Evolutionary conservation across 2,329 filamentous ascomycete species (phyloP).

Genomic region (Daldinia sp.): DNA sequence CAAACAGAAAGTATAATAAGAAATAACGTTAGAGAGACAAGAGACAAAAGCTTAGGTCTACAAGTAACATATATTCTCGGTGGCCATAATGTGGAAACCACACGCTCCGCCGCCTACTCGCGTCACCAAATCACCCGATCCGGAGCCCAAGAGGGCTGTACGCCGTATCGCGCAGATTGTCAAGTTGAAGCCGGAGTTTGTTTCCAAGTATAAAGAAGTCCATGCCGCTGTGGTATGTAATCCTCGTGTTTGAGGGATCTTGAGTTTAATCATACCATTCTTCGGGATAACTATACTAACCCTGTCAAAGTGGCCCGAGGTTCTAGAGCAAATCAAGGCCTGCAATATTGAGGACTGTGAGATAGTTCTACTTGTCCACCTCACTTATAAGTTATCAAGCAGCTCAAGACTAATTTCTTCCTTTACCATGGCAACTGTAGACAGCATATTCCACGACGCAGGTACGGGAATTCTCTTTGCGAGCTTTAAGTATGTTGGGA

Average conservation of each 20-base stretch:
- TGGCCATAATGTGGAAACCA: slow-evolving; percentile 33
- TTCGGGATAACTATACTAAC: not conserved
- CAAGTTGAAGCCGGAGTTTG: slow-evolving; percentile 74
- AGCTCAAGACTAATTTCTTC: not conserved
- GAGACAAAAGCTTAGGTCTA: not conserved
- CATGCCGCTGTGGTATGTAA: slow-evolving; percentile 69
- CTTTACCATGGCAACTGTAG: slow-evolving; percentile 54
- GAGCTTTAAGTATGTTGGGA: slow-evolving; percentile 82
- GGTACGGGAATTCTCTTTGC: slow-evolving; percentile 75
- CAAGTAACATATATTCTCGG: not conserved
- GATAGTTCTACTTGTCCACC: slow-evolving; percentile 37
- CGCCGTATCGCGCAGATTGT: slow-evolving; percentile 78
- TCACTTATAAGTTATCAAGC: not conserved
- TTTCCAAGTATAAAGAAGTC: slow-evolving; percentile 78
- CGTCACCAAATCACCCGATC: slow-evolving; percentile 38
- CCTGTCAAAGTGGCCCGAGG: slow-evolving; percentile 72
- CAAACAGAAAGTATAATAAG: not conserved
- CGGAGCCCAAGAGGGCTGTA: slow-evolving; percentile 54
- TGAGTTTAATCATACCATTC: not conserved
- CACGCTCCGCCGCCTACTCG: slow-evolving; percentile 31
- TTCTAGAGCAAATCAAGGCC: slow-evolving; percentile 79
- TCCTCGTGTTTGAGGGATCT: not conserved
- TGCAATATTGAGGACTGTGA: slow-evolving; percentile 80
- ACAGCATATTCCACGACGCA: slow-evolving; percentile 79
- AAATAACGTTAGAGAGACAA: not conserved